A percentile compares a stretch with the other conserved stretches of the same genome.
phyloP scores from a whole-genome alignment of 1,139 yeast genomes.

The Scheffersomyces parashehatae region DNA sequence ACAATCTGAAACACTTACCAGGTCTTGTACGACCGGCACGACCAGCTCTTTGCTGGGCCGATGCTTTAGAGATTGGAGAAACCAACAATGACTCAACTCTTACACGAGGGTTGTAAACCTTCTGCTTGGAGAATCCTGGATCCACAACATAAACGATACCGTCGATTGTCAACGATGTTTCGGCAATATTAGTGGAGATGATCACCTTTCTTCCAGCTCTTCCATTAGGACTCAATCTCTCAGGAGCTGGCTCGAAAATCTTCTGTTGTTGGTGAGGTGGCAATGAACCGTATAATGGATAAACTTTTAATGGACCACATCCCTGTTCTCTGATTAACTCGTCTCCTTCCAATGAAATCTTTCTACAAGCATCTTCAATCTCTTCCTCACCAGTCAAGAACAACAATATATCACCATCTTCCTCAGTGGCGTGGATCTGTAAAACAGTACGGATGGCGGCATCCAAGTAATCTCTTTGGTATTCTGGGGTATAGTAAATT shows the following conservation, averaged over 20 bases:
- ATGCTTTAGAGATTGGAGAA: slow-evolving; percentile 94
- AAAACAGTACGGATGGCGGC: slow-evolving; percentile 93
- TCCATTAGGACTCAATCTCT: slow-evolving; percentile 60
- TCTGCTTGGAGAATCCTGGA: slow-evolving; percentile 96
- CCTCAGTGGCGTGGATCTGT: slow-evolving; percentile 96
- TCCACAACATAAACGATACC: slow-evolving; percentile 97
- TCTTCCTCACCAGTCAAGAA: slow-evolving; percentile 98
- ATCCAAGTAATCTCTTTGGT: slow-evolving; percentile 90
- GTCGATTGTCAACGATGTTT: slow-evolving; percentile 95
- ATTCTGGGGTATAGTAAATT: slow-evolving; percentile 94
- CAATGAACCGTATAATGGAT: slow-evolving; percentile 92
- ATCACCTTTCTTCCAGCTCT: slow-evolving; percentile 92
- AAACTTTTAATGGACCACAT: slow-evolving; percentile 85
- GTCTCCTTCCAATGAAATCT: slow-evolving; percentile 84
- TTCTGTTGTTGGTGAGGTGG: slow-evolving; percentile 95
- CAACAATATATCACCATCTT: slow-evolving; percentile 84
- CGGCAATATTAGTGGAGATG: slow-evolving; percentile 95
- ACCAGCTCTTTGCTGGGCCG: slow-evolving; percentile 98
- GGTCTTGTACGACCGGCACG: slow-evolving; percentile 99
- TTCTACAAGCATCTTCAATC: slow-evolving; percentile 94
- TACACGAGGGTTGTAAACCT: slow-evolving; percentile 94
- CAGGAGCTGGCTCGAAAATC: slow-evolving; percentile 90
- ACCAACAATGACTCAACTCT: slow-evolving; percentile 93
- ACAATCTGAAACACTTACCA: slow-evolving; percentile 93
- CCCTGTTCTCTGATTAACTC: slow-evolving; percentile 84